These are phyloP conservation scores for Stropharia rugosoannulata DNA, from an alignment of 768 basidiomycete genomes.

Conservation along the genomic window DNA sequence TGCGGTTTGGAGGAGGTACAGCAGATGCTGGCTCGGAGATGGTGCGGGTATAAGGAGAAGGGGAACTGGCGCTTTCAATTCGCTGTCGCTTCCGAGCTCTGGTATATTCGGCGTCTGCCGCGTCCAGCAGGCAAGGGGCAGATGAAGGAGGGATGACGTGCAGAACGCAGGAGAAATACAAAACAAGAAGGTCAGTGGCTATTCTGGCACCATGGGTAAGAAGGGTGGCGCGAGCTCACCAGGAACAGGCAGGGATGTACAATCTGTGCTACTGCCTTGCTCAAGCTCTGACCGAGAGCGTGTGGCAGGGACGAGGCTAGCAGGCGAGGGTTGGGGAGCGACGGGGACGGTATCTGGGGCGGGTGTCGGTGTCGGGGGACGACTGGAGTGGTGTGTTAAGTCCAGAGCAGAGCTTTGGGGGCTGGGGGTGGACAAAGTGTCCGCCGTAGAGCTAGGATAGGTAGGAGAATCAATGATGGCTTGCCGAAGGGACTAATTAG, in stretches of 20 bases:
- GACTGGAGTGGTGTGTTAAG: slow-evolving; percentile 28
- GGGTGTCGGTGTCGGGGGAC: slow-evolving; percentile 20
- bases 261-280: slow-evolving; percentile 37
- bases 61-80: slow-evolving; percentile 40
- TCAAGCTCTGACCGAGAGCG: slow-evolving; percentile 65
- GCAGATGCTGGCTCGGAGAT: slow-evolving; percentile 32
- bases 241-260: slow-evolving; percentile 21
- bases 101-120: slow-evolving; percentile 48
- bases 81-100: slow-evolving; percentile 75
- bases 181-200: not conserved
- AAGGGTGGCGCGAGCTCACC: slow-evolving; percentile 32
- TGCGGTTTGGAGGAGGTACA: slow-evolving; percentile 25
- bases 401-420: slow-evolving; percentile 48
- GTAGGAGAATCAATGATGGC: slow-evolving; percentile 69
- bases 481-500: slow-evolving; percentile 8
- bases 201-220: not conserved
- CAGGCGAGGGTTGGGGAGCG: slow-evolving; percentile 21
- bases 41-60: slow-evolving; percentile 27
- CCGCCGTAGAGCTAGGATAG: slow-evolving; percentile 55
- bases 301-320: slow-evolving; percentile 62
- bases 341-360: slow-evolving; percentile 22
- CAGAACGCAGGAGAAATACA: not conserved
- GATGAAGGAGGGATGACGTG: slow-evolving; percentile 4
- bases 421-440: slow-evolving; percentile 43
- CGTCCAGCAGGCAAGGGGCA: slow-evolving; percentile 13